phyloP scores from a whole-genome alignment of 768 basidiomycete species.

The Boletus pseudo-olivaceus region DNA sequence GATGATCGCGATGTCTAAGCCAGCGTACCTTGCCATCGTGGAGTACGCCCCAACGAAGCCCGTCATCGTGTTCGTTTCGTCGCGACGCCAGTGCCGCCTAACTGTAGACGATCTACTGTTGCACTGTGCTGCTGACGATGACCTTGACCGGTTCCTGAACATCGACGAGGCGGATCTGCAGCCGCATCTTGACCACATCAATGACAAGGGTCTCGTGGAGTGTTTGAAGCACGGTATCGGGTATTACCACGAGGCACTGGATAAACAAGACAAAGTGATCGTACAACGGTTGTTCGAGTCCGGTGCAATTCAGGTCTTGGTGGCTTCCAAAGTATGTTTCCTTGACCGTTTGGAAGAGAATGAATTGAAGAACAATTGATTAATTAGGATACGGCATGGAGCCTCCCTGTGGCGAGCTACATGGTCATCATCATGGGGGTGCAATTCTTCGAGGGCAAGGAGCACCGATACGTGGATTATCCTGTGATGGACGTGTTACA shows the following conservation, averaged over 20 bases:
- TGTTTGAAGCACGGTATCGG: constrained; percentile 87
- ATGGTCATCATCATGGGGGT: constrained; percentile 99
- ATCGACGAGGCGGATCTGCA: constrained; percentile 78
- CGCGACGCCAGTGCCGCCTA: constrained; percentile 88
- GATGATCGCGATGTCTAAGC: constrained; percentile 99
- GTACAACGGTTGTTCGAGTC: constrained; percentile 90
- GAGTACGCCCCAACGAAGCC: constrained; percentile 86
- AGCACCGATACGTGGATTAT: constrained; percentile 97
- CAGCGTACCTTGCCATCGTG: constrained; percentile 87
- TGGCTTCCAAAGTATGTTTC: constrained; percentile 78
- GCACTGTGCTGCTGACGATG: constrained; percentile 85
- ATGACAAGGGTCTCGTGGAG: constrained; percentile 71
- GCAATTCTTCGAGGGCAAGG: constrained; percentile 93
- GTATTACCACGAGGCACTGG: constrained; percentile 92
- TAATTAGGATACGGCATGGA: constrained; percentile 93
- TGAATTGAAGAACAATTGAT: not conserved
- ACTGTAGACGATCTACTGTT: constrained; percentile 89
- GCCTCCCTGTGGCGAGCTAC: constrained; percentile 86
- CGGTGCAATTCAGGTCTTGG: constrained; percentile 90
- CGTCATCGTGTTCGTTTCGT: constrained; percentile 90
- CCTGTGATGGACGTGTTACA: constrained; percentile 98
- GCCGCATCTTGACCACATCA: constrained; percentile 83
- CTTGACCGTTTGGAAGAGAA: not conserved
- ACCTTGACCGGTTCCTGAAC: constrained; percentile 85
- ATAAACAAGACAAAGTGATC: constrained; percentile 89